Evolutionary conservation across 1,284 basidiomycete genomes (phyloP).

Genomic region (Ceratobasidium sp.): DNA sequence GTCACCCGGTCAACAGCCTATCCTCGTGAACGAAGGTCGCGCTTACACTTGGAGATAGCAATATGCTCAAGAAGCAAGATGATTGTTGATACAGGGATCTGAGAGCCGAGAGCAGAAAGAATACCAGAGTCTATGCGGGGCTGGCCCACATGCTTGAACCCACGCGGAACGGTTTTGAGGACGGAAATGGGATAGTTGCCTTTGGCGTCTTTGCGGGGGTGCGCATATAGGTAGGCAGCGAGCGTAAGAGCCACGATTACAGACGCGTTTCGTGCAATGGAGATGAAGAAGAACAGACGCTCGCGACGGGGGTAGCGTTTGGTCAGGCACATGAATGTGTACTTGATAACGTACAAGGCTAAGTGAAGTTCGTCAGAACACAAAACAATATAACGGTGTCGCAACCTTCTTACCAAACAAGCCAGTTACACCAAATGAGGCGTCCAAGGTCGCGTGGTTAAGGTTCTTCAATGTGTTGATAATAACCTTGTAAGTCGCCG

Average conservation of each 20-base stretch:
- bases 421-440: slow-evolving; percentile 86
- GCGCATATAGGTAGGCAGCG: slow-evolving; percentile 80
- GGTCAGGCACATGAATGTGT: slow-evolving; percentile 63
- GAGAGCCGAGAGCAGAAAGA: slow-evolving; percentile 70
- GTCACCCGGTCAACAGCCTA: slow-evolving; percentile 2
- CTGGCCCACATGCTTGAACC: slow-evolving; percentile 67
- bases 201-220: slow-evolving; percentile 58
- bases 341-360: slow-evolving; percentile 77
- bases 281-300: slow-evolving; percentile 87
- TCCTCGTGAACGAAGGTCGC: slow-evolving; percentile 8
- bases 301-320: slow-evolving; percentile 71
- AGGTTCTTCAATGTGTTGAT: slow-evolving; percentile 91
- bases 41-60: slow-evolving; percentile 86
- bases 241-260: slow-evolving; percentile 84
- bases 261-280: slow-evolving; percentile 83
- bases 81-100: slow-evolving; percentile 92
- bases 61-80: slow-evolving; percentile 96
- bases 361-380: neutral
- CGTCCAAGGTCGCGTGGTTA: slow-evolving; percentile 73
- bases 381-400: neutral
- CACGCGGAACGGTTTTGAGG: slow-evolving; percentile 79
- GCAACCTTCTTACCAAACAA: slow-evolving; percentile 54
- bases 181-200: slow-evolving; percentile 86
- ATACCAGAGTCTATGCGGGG: slow-evolving; percentile 71
- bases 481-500: slow-evolving; percentile 82